Conservation (phyloP, 202 grass and related monocot genomes). For the Schoenoplectus tabernaemontani region DNA sequence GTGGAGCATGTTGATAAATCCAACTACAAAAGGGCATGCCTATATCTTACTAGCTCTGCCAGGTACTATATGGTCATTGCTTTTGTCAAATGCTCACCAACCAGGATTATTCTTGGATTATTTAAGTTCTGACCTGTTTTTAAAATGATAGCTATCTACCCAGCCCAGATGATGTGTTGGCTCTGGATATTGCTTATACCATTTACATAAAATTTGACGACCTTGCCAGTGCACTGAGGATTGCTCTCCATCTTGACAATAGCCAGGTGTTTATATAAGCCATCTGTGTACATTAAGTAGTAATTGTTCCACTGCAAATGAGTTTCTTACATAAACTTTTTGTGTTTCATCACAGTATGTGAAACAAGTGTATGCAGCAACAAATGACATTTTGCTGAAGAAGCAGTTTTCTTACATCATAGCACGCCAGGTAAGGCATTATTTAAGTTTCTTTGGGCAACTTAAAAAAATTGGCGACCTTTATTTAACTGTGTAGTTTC, state of each 20-base stretch:
- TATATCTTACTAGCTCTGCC: constrained; percentile 88
- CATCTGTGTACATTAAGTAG: background rate
- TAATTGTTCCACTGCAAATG: background rate
- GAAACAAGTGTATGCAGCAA: constrained; percentile 76
- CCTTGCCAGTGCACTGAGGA: constrained; percentile 69
- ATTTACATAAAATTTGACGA: constrained; percentile 94
- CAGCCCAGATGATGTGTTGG: constrained; percentile 70
- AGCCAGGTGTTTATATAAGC: constrained; percentile 38
- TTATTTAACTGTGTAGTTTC: background rate
- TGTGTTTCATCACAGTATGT: constrained; percentile 63
- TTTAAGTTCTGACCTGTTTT: background rate
- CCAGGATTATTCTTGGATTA: constrained; percentile 8
- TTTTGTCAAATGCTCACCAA: constrained; percentile 3
- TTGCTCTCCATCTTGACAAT: constrained; percentile 68
- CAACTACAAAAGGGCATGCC: constrained; percentile 84
- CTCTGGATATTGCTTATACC: constrained; percentile 86
- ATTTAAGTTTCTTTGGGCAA: background rate
- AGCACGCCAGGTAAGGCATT: constrained; percentile 69
- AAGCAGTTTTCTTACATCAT: constrained; percentile 95
- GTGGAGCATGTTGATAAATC: constrained; percentile 89
- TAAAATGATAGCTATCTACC: constrained; percentile 57
- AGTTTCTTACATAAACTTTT: constrained; percentile 12
- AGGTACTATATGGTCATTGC: constrained; percentile 39
- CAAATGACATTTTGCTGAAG: constrained; percentile 70
- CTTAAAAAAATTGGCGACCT: too few species aligned